phyloP scores from a whole-genome alignment of 2,329 filamentous ascomycete genomes.

The Venturia effusa region DNA sequence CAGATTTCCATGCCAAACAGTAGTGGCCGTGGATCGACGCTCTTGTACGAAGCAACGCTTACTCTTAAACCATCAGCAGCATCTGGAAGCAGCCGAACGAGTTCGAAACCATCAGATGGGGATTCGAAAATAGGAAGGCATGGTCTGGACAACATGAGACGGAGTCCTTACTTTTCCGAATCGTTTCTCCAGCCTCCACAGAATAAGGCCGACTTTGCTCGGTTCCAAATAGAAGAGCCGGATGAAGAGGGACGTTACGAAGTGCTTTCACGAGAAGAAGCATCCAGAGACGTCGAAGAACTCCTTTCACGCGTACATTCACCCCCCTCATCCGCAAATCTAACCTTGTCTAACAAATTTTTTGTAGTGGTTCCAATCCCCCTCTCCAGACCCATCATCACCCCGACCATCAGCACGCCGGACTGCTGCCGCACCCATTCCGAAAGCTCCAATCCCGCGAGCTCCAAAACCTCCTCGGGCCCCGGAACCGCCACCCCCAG shows the following conservation, averaged over 20 bases:
- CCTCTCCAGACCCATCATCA: not conserved
- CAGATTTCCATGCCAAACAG: conserved; percentile 1
- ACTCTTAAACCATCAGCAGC: not conserved
- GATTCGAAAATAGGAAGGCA: not conserved
- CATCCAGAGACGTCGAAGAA: not conserved
- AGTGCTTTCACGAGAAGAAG: not conserved
- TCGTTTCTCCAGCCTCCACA: not conserved
- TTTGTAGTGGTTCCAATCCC: not conserved
- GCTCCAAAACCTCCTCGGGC: not conserved
- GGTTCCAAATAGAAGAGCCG: not conserved
- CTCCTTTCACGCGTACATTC: not conserved
- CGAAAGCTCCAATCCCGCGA: not conserved
- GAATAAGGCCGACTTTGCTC: not conserved
- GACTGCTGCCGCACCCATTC: not conserved
- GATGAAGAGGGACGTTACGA: not conserved
- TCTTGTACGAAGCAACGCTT: not conserved
- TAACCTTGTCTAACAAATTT: not conserved
- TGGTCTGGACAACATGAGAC: not conserved
- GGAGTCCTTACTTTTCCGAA: not conserved
- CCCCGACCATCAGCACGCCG: not conserved
- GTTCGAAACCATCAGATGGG: not conserved
- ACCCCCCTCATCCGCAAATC: not conserved
- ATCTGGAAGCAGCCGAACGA: not conserved
- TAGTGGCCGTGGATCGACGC: not conserved
- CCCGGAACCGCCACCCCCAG: not conserved